phyloP scores from a whole-genome alignment of 2,329 filamentous ascomycete species.

The Biscogniauxia mediterranea region DNA sequence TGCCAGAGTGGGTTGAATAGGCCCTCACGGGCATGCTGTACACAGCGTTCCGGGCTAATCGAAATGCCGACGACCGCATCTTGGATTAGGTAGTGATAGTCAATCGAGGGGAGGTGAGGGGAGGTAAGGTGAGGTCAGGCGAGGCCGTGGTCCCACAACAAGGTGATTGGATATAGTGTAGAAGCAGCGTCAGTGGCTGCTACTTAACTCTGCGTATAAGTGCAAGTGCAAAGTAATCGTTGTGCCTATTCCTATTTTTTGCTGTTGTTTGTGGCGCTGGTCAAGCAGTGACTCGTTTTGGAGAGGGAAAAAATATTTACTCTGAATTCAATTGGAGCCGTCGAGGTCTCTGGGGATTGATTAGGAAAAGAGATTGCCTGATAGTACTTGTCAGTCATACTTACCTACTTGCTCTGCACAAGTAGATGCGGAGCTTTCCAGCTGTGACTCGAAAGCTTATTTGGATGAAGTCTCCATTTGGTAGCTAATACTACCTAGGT shows the following conservation, averaged over 20 bases:
- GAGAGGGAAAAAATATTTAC: background rate
- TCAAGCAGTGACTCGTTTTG: background rate
- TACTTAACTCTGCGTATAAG: background rate
- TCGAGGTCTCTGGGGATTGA: no score
- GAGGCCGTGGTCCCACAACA: background rate
- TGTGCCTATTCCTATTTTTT: background rate
- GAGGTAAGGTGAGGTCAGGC: no score
- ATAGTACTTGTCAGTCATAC: background rate
- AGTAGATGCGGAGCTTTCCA: no score
- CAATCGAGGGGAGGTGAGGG: background rate
- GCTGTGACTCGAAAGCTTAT: background rate
- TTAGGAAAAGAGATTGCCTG: background rate
- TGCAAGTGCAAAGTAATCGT: background rate
- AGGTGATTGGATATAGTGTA: conserved; percentile 4
- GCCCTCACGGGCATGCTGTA: conserved; percentile 38
- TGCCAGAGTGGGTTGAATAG: conserved; percentile 36
- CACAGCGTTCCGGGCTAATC: conserved; percentile 15
- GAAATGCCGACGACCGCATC: conserved; percentile 26
- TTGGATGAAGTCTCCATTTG: background rate
- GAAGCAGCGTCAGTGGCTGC: background rate
- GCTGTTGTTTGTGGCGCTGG: background rate
- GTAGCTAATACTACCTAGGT: no score
- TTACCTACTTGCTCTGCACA: no score
- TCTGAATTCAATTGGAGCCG: background rate
- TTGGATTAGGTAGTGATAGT: conserved; percentile 7